phyloP scores from a whole-genome alignment of 805 yeast genomes.

The Jamesozyma spencerorum region DNA sequence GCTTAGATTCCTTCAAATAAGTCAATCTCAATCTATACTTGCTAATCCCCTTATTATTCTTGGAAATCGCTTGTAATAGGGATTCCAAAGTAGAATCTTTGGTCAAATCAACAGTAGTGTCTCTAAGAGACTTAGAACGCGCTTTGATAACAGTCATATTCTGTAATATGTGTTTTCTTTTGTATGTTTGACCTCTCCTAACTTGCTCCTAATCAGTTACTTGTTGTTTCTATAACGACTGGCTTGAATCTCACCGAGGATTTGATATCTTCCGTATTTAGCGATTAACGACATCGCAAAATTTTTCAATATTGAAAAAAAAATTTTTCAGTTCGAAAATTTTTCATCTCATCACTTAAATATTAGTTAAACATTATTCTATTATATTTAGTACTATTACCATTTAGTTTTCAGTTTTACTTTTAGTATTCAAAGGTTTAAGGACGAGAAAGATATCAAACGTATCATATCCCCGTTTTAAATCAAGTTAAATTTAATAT shows the following conservation, averaged over 20 bases:
- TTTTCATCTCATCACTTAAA: slow-evolving; percentile 2
- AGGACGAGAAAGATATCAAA: neutral
- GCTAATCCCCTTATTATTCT: slow-evolving; percentile 35
- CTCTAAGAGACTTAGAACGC: slow-evolving; percentile 50
- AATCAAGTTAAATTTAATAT: neutral
- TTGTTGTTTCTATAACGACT: too few species aligned
- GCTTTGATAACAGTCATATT: slow-evolving; percentile 36
- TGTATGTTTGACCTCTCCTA: too few species aligned
- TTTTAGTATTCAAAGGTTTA: neutral
- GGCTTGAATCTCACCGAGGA: too few species aligned
- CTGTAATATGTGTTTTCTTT: neutral
- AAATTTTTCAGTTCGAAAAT: neutral
- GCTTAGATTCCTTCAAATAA: slow-evolving; percentile 26
- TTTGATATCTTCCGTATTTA: too few species aligned
- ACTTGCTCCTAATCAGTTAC: too few species aligned
- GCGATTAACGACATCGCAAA: neutral
- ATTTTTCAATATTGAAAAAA: neutral
- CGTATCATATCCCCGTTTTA: neutral
- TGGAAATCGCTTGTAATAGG: slow-evolving; percentile 37
- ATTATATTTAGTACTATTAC: neutral
- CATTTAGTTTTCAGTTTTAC: neutral
- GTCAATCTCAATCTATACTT: slow-evolving; percentile 52
- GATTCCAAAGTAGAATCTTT: slow-evolving; percentile 36
- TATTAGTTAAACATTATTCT: neutral
- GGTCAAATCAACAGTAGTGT: slow-evolving; percentile 32